Evolutionary conservation across 75 land plant species (phyloP).

Genomic region (Larix kaempferi): DNA sequence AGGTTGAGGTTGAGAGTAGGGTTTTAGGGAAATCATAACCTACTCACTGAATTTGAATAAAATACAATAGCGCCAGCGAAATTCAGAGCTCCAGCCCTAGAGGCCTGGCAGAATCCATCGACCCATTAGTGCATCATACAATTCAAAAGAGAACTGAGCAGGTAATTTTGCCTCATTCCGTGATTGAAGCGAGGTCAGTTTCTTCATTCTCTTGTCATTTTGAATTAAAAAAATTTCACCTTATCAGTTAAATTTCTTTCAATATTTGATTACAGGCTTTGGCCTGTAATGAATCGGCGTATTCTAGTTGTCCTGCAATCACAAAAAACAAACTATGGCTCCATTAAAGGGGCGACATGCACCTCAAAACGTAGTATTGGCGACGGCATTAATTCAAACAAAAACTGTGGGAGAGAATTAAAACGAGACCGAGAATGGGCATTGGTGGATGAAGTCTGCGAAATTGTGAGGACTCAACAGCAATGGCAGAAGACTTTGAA

Average conservation of each 20-base stretch:
- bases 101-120: no score
- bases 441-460: neutral
- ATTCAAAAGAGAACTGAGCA: no score
- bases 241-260: neutral
- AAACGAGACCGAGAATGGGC: neutral
- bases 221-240: neutral
- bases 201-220: neutral
- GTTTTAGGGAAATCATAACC: no score
- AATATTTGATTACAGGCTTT: neutral
- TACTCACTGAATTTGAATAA: no score
- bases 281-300: slow-evolving; percentile 3
- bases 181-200: neutral
- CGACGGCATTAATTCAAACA: no score
- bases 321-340: no score
- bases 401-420: neutral
- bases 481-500: slow-evolving; percentile 1
- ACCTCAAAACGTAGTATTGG: neutral
- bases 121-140: no score
- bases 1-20: no score
- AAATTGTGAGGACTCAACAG: slow-evolving; percentile 1
- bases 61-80: no score
- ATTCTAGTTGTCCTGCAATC: neutral
- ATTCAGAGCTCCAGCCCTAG: no score
- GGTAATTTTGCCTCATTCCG: no score
- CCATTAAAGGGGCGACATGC: neutral